These are phyloP conservation scores for Leucogyrophana mollusca DNA, from an alignment of 768 basidiomycete species.

Conservation along the genomic window DNA sequence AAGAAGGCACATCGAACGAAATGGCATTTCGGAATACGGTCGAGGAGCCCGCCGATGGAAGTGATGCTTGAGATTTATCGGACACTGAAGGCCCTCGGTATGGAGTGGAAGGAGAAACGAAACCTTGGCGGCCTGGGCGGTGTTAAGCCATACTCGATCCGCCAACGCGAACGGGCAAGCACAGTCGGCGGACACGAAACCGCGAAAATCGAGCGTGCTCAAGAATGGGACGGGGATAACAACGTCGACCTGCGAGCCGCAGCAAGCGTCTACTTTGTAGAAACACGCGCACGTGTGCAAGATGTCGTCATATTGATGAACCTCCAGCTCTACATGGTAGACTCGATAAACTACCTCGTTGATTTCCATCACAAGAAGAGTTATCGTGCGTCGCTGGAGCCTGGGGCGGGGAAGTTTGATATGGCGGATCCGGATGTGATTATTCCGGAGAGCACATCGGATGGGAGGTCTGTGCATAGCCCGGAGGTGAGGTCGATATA, in stretches of 20 bases:
- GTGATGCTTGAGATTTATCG: constrained; percentile 99
- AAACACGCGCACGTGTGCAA: constrained; percentile 86
- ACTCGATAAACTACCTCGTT: constrained; percentile 93
- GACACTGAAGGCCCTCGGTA: constrained; percentile 83
- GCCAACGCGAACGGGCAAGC: constrained; percentile 30
- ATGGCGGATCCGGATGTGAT: constrained; percentile 40
- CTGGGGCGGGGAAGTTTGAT: constrained; percentile 70
- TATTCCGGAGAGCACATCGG: constrained; percentile 49
- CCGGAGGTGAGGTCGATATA: too few relatives aligned
- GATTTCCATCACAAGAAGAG: constrained; percentile 98
- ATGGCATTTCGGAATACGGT: constrained; percentile 99
- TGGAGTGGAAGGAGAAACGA: constrained; percentile 97
- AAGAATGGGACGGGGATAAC: constrained; percentile 58
- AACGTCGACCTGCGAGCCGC: constrained; percentile 65
- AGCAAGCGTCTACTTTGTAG: constrained; percentile 87
- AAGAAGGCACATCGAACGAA: constrained; percentile 79
- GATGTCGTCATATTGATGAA: constrained; percentile 98
- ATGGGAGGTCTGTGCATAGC: constrained; percentile 18
- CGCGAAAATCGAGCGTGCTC: constrained; percentile 58
- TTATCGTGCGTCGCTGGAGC: constrained; percentile 71
- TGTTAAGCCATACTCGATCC: constrained; percentile 19
- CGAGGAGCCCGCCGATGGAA: constrained; percentile 94
- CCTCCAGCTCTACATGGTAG: constrained; percentile 94
- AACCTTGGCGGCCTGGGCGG: constrained; percentile 73
- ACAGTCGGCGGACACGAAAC: constrained; percentile 28